Evolutionary conservation across 2,329 filamentous ascomycete species (phyloP), one percentile per base, ranked within the genome.

Genomic region (Amphichorda felina): DNA sequence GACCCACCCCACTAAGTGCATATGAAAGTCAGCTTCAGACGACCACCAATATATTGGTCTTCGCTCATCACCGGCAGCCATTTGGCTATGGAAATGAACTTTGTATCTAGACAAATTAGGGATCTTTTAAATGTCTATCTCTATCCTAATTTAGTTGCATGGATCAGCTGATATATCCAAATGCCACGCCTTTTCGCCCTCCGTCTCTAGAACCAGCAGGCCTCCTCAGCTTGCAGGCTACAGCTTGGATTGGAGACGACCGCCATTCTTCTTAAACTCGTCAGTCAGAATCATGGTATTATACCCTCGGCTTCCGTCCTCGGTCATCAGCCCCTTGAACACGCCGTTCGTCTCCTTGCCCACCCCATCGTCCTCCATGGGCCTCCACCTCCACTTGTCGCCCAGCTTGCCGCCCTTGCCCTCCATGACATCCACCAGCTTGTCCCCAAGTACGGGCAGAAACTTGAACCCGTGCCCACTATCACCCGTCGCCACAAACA

Each of bases 381-480:
- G 62, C 65, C 76, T 86, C 66, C 79, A 83, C 21, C 66, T 64
- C 72, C 71, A 76, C 48, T 74, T 75, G 2, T 57, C 50, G 26
- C 59, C 59, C 45, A 86, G 71, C 35, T 70, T 68, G 4, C 59
- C 50, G 0, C 63, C 61, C 6, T 56, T 42, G 26, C 64, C 53
- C 37, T 66, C 50, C 38, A 81, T 57, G 38, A 68, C 67, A 42
- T 76, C 73, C 2, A 67, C 66, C 24, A 80, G 63, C 48, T 72
- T 72, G 21, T 75, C 69, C 8, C 78, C 78, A 10, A 82, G 57
- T 5, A 81, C 68, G 0, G 78, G 78, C 37, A 82, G 53, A 53
- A 82, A 82, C 53, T 82, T 82, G 63, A 77, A 82, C 5, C 58
- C 78, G 50, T 80, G 75, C 3, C 75, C 75, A 42, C 72, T 78